Evolutionary conservation across 805 yeast species (phyloP).

Genomic region (Komagataella pseudopastoris): DNA sequence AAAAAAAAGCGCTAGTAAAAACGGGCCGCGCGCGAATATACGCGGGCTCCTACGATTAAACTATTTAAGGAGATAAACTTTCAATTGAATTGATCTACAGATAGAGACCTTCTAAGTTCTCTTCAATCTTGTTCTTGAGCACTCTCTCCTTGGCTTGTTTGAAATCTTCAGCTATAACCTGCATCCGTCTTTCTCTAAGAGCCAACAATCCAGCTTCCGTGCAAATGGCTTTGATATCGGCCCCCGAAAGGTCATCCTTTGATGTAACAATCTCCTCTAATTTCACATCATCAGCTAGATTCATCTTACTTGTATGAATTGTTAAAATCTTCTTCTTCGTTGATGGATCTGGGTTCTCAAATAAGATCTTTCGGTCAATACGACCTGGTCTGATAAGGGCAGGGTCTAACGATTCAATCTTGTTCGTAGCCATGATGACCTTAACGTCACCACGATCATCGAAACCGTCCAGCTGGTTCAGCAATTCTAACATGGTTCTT

Average conservation of each 20-base stretch:
- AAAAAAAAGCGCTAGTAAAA: not conserved
- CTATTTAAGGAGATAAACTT: not conserved
- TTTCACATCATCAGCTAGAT: slow-evolving; percentile 74
- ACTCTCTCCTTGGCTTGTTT: slow-evolving; percentile 90
- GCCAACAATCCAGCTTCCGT: slow-evolving; percentile 96
- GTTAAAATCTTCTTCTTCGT: slow-evolving; percentile 87
- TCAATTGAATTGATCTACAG: slow-evolving; percentile 23
- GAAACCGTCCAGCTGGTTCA: slow-evolving; percentile 93
- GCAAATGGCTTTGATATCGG: slow-evolving; percentile 94
- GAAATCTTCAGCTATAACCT: slow-evolving; percentile 89
- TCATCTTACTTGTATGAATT: slow-evolving; percentile 92
- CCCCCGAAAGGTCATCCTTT: slow-evolving; percentile 93
- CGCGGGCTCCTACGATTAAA: not conserved
- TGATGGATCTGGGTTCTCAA: slow-evolving; percentile 89
- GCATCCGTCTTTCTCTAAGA: slow-evolving; percentile 93
- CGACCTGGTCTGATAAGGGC: slow-evolving; percentile 96
- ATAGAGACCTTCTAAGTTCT: slow-evolving; percentile 88
- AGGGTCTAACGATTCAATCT: slow-evolving; percentile 87
- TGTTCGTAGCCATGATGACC: slow-evolving; percentile 97
- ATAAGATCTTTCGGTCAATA: slow-evolving; percentile 89
- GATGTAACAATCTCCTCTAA: slow-evolving; percentile 79
- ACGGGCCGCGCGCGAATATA: not conserved
- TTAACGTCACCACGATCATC: slow-evolving; percentile 96
- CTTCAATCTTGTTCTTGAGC: slow-evolving; percentile 92
- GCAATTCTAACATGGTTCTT: slow-evolving; percentile 91